These are phyloP conservation scores for Calocybe cyanea DNA, from an alignment of 768 basidiomycete genomes.

Conservation along the genomic window DNA sequence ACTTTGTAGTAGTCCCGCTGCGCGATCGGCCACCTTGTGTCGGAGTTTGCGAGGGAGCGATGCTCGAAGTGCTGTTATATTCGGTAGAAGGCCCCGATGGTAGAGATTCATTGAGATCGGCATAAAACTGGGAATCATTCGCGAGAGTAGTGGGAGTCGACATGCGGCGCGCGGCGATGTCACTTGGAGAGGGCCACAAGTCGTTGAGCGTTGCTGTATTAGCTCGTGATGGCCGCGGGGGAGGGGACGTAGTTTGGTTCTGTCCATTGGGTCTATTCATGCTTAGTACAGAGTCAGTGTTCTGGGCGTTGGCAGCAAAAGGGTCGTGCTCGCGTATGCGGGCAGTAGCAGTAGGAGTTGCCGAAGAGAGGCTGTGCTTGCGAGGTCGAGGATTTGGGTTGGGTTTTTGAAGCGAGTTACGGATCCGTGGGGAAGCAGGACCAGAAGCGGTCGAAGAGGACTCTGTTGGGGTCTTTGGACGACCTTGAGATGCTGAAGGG, in stretches of 20 bases:
- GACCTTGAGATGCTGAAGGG: constrained; percentile 35
- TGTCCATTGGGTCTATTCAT: constrained; percentile 30
- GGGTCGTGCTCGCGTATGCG: constrained; percentile 52
- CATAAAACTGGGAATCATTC: constrained; percentile 37
- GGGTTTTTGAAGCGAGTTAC: constrained; percentile 63
- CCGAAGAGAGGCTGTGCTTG: constrained; percentile 48
- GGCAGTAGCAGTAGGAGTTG: constrained; percentile 25
- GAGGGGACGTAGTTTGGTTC: constrained; percentile 47
- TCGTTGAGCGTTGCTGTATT: constrained; percentile 83
- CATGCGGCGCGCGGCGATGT: constrained; percentile 45
- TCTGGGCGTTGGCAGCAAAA: constrained; percentile 41
- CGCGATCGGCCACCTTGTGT: constrained; percentile 34
- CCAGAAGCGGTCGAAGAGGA: constrained; percentile 26
- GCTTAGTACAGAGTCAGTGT: constrained; percentile 25
- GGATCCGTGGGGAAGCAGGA: constrained; percentile 30
- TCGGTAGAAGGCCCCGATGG: constrained; percentile 31
- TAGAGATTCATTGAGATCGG: constrained; percentile 41
- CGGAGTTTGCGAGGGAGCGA: constrained; percentile 16
- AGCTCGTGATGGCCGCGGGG: constrained; percentile 77
- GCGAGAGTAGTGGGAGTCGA: constrained; percentile 40
- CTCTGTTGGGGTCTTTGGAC: constrained; percentile 47
- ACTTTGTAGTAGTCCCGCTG: constrained; percentile 44
- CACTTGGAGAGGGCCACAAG: constrained; percentile 48
- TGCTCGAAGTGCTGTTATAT: constrained; percentile 17
- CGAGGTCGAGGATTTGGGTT: constrained; percentile 44